Conservation (phyloP, 305 asterid genomes). For the Fraxinus xanthoxyloides region DNA sequence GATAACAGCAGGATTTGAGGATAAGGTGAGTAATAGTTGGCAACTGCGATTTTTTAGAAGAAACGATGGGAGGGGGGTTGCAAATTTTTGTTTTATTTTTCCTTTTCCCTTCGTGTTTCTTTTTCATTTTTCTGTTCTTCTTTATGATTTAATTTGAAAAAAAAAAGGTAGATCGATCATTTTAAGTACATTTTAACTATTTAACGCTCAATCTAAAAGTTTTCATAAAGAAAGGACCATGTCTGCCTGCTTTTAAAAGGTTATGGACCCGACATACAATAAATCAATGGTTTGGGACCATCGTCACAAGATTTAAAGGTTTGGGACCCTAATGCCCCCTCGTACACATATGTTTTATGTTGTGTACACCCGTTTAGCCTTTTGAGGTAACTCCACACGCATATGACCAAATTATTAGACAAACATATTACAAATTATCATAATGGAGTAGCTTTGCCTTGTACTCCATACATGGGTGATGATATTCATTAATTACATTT, state of each 20-base stretch:
- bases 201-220: background rate
- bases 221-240: background rate
- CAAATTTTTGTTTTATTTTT: background rate
- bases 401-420: background rate
- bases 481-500: background rate
- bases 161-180: background rate
- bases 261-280: background rate
- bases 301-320: background rate
- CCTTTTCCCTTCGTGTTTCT: background rate
- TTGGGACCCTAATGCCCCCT: background rate
- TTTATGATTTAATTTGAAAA: background rate
- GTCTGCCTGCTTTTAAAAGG: background rate
- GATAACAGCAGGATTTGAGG: background rate
- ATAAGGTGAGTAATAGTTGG: background rate
- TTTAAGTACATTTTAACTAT: background rate
- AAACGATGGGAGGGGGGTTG: background rate
- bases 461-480: background rate
- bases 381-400: background rate
- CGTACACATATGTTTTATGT: background rate
- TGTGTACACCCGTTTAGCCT: background rate
- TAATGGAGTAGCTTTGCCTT: background rate
- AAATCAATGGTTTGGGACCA: background rate
- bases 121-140: background rate
- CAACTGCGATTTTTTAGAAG: background rate
- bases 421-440: background rate